These are phyloP conservation scores for Tremellales sp. DNA, from an alignment of 1,284 basidiomycete species.

Conservation along the genomic window DNA sequence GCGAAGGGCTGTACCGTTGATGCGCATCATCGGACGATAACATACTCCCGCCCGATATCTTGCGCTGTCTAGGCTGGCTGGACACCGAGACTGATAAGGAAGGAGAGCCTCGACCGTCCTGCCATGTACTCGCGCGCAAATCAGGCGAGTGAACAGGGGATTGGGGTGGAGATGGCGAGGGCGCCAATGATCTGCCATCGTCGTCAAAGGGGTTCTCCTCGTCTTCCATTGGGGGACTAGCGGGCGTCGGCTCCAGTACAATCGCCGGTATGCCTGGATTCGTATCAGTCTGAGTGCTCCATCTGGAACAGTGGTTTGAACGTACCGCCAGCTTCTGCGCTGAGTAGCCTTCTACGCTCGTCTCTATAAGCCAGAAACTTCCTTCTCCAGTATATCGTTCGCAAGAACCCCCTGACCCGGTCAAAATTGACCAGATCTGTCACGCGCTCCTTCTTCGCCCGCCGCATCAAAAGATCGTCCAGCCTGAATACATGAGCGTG, in stretches of 20 bases:
- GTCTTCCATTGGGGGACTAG: constrained; percentile 25
- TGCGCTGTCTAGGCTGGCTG: constrained; percentile 6
- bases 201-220: constrained; percentile 15
- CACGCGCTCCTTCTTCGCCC: constrained; percentile 72
- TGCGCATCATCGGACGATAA: constrained; percentile 32
- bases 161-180: constrained; percentile 5
- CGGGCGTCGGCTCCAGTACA: constrained; percentile 40
- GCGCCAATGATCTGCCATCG: constrained; percentile 7
- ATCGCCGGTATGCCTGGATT: constrained; percentile 42
- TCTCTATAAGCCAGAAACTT: constrained; percentile 55
- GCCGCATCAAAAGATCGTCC: constrained; percentile 71
- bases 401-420: constrained; percentile 70
- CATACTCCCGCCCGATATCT: constrained; percentile 22
- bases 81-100: constrained; percentile 3
- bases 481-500: constrained; percentile 54
- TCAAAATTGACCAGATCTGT: constrained; percentile 78
- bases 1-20: constrained; percentile 22
- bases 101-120: neutral
- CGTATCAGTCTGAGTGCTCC: neutral
- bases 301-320: neutral
- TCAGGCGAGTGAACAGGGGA: neutral
- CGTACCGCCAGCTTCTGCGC: constrained; percentile 27
- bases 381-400: constrained; percentile 68
- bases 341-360: constrained; percentile 25
- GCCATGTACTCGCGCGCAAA: neutral